Evolutionary conservation across 2,329 filamentous ascomycete genomes (phyloP).

Genomic region (Ambrosiella xylebori): DNA sequence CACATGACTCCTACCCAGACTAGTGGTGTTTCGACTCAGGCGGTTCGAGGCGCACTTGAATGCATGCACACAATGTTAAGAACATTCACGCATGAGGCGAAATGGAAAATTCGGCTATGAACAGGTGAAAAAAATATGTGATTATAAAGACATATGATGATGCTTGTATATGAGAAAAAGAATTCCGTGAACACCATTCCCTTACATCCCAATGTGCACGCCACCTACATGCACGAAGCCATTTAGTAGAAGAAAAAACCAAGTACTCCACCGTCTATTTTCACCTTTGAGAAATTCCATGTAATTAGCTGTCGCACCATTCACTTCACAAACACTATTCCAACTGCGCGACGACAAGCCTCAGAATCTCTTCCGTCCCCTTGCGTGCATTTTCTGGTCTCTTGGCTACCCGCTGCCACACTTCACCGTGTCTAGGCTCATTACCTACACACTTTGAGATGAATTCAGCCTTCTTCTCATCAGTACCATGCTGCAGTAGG

Average conservation of each 20-base stretch:
- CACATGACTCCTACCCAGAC: neutral
- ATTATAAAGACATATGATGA: too few relatives aligned
- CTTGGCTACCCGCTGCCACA: conserved; percentile 78
- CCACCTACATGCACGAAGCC: too few relatives aligned
- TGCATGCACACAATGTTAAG: neutral
- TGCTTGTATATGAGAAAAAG: neutral
- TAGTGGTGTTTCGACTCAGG: neutral
- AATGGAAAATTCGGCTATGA: too few relatives aligned
- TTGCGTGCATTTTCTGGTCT: conserved; percentile 64
- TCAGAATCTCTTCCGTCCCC: conserved; percentile 63
- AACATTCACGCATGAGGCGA: neutral
- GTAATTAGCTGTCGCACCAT: neutral
- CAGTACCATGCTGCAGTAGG: conserved; percentile 75
- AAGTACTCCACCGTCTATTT: neutral
- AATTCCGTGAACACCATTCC: neutral
- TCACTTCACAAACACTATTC: conserved; percentile 14
- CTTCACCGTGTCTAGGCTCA: conserved; percentile 82
- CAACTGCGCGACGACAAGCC: conserved; percentile 46
- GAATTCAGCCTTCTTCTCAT: conserved; percentile 79
- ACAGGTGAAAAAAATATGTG: too few relatives aligned
- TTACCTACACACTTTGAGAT: conserved; percentile 62
- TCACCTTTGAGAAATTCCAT: neutral
- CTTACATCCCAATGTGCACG: neutral
- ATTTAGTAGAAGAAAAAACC: too few relatives aligned
- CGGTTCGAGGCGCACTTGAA: neutral